phyloP scores from a whole-genome alignment of 805 yeast species.

The Saturnispora gosingensis region DNA sequence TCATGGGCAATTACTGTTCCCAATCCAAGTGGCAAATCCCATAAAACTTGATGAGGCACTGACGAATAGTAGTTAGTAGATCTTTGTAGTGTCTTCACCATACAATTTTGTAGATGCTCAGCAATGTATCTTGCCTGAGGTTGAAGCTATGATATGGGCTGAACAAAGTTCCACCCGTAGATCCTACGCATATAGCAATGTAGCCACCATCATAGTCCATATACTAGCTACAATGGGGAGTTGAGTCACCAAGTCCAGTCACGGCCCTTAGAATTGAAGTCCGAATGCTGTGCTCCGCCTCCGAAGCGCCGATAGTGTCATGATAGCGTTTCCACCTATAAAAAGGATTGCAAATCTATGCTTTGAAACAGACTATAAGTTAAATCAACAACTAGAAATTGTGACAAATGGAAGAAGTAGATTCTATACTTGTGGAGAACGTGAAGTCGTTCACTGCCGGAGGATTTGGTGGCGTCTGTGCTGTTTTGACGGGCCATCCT shows the following conservation, averaged over 20 bases:
- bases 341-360: not conserved
- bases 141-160: not conserved
- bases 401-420: conserved; percentile 23
- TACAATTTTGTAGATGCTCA: not conserved
- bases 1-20: too few relatives aligned
- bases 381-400: not conserved
- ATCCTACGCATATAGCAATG: not conserved
- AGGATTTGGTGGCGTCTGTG: conserved; percentile 94
- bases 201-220: not conserved
- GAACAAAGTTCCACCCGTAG: too few relatives aligned
- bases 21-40: too few relatives aligned
- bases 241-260: not conserved
- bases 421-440: conserved; percentile 54
- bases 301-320: conserved; percentile 3
- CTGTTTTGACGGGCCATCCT: conserved; percentile 94
- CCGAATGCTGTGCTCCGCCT: conserved; percentile 1
- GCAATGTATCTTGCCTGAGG: not conserved
- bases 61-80: too few relatives aligned
- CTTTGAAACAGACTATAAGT: not conserved
- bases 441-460: conserved; percentile 84
- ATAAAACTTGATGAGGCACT: too few relatives aligned
- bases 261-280: not conserved
- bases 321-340: not conserved
- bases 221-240: not conserved
- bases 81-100: not conserved